phyloP scores from a whole-genome alignment of 2,329 filamentous ascomycete genomes.

The Fusarium sterilihyphosum region DNA sequence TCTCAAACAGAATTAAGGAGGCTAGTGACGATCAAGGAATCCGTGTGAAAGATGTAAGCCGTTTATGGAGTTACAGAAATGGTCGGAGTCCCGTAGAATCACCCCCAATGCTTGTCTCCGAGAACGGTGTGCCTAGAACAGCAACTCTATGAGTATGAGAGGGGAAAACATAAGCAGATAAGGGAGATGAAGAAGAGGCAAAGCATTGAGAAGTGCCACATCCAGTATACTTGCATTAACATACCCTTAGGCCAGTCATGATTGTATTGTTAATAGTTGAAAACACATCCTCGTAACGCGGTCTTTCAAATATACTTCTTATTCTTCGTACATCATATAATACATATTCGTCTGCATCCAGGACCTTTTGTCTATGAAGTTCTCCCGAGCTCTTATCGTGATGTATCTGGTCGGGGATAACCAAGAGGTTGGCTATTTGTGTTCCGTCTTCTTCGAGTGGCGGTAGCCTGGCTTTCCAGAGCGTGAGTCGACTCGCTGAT shows the following conservation, averaged over 20 bases:
- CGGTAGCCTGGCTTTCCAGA: constrained; percentile 9
- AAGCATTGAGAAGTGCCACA: background rate
- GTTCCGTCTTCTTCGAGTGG: background rate
- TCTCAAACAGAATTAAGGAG: constrained; percentile 34
- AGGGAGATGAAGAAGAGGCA: background rate
- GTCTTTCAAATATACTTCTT: background rate
- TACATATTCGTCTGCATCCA: background rate
- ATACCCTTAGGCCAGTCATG: background rate
- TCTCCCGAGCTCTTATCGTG: background rate
- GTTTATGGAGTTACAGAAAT: constrained; percentile 71
- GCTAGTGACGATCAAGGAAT: constrained; percentile 48
- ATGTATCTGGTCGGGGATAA: background rate
- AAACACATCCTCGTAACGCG: background rate
- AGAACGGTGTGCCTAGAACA: constrained; percentile 52
- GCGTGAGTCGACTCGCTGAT: constrained; percentile 16
- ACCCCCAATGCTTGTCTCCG: constrained; percentile 49
- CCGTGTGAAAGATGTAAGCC: constrained; percentile 68
- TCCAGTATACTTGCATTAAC: background rate
- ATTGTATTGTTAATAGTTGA: background rate
- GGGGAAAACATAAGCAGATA: background rate
- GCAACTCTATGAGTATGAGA: constrained; percentile 49
- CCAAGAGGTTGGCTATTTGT: background rate
- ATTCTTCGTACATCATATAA: background rate
- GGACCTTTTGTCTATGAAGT: background rate
- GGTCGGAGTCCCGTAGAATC: constrained; percentile 61